Conservation (phyloP, 1,139 yeast genomes). For the Zygotorulaspora mrakii region DNA sequence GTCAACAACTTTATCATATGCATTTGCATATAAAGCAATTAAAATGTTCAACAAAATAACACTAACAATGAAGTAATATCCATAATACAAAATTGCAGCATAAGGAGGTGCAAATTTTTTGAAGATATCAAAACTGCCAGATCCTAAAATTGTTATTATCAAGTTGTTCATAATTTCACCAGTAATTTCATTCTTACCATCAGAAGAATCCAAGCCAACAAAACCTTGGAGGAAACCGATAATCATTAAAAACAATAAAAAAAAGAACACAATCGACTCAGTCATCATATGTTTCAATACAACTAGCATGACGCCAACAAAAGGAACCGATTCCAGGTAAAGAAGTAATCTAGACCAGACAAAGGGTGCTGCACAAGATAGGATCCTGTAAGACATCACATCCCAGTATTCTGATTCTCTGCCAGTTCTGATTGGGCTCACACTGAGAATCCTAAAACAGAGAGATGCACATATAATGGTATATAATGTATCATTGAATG, state of each 20-base stretch:
- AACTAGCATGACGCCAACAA: slow-evolving; percentile 86
- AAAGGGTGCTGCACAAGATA: slow-evolving; percentile 81
- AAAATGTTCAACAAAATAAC: slow-evolving; percentile 75
- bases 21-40: slow-evolving; percentile 80
- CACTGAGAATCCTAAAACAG: slow-evolving; percentile 52
- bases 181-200: slow-evolving; percentile 77
- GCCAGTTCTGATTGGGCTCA: slow-evolving; percentile 35
- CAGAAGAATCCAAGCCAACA: slow-evolving; percentile 81
- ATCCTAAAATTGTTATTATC: slow-evolving; percentile 67
- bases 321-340: slow-evolving; percentile 72
- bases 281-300: slow-evolving; percentile 83
- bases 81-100: slow-evolving; percentile 70
- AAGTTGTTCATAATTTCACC: slow-evolving; percentile 58
- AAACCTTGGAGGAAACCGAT: slow-evolving; percentile 85
- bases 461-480: slow-evolving; percentile 51
- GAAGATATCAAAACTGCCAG: slow-evolving; percentile 67
- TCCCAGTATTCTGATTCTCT: slow-evolving; percentile 45
- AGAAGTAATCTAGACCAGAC: slow-evolving; percentile 80
- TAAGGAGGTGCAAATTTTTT: slow-evolving; percentile 77
- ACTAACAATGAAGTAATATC: slow-evolving; percentile 69
- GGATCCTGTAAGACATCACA: slow-evolving; percentile 61
- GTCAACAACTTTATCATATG: slow-evolving; percentile 75
- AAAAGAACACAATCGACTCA: slow-evolving; percentile 77
- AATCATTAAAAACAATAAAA: slow-evolving; percentile 63
- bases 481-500: slow-evolving; percentile 70